A percentile compares a stretch with the other conserved stretches of the same genome.
Conservation (phyloP, 257 asterid species). For the Gentiana dahurica region DNA sequence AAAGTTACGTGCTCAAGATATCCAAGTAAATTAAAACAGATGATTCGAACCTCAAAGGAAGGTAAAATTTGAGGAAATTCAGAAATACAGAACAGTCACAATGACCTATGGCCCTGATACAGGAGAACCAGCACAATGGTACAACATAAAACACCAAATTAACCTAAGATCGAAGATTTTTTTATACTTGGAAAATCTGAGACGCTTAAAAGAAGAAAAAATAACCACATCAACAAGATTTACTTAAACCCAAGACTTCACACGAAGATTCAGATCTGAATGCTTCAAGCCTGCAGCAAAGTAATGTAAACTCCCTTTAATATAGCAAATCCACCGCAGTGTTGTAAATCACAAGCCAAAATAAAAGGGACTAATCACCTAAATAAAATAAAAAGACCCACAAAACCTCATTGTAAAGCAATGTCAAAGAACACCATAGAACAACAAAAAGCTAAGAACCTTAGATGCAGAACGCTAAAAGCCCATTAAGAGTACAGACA, state of each 20-base stretch:
- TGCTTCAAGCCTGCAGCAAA: constrained; percentile 26
- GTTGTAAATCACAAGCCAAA: constrained; percentile 1
- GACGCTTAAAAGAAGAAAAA: neutral
- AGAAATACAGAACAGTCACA: neutral
- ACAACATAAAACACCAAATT: constrained; percentile 8
- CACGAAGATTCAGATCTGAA: constrained; percentile 55
- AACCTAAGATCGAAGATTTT: constrained; percentile 11
- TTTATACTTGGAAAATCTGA: neutral
- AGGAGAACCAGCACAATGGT: neutral
- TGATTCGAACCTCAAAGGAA: neutral
- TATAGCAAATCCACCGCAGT: neutral
- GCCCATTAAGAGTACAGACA: neutral
- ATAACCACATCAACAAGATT: constrained; percentile 15
- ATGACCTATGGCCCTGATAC: neutral
- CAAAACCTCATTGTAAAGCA: neutral
- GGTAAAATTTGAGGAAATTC: neutral
- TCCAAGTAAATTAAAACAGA: neutral
- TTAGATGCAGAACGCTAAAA: constrained; percentile 2
- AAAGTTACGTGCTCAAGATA: neutral
- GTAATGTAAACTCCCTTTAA: constrained; percentile 1
- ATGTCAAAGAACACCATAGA: neutral
- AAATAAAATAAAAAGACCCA: neutral
- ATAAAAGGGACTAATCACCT: neutral
- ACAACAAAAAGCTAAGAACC: neutral
- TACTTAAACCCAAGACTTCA: constrained; percentile 21